These are phyloP conservation scores for Fusarium tuaranense DNA, from an alignment of 2,329 filamentous ascomycete species.

Conservation along the genomic window DNA sequence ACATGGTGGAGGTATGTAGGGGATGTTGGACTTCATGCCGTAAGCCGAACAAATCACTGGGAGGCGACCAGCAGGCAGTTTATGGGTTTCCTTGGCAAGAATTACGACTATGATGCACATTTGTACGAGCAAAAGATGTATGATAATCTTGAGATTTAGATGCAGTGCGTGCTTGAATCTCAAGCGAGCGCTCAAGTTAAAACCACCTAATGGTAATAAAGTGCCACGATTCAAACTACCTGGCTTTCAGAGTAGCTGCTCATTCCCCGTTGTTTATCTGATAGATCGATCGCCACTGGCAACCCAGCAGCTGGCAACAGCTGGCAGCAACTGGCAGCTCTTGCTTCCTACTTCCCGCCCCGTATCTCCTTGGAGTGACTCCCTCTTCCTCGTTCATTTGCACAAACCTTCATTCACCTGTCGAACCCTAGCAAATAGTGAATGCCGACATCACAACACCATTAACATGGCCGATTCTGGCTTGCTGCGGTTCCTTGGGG, in stretches of 20 bases:
- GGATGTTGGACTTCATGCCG: not conserved
- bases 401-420: not conserved
- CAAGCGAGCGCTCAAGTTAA: not conserved
- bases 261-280: not conserved
- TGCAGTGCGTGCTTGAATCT: not conserved
- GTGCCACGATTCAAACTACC: not conserved
- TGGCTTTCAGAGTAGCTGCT: not conserved
- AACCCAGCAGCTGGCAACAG: not conserved
- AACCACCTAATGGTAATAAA: not conserved
- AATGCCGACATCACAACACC: not conserved
- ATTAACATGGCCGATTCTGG: conserved; percentile 38
- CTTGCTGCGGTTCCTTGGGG: conserved; percentile 43
- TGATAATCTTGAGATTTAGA: not conserved
- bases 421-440: not conserved
- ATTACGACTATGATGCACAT: not conserved
- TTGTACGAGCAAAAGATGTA: not conserved
- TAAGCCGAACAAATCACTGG: not conserved
- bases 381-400: not conserved
- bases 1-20: not conserved
- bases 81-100: not conserved
- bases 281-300: not conserved
- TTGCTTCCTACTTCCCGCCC: not conserved
- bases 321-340: not conserved
- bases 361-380: not conserved
- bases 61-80: not conserved